Percentiles rank a stretch among this genome's conserved stretches.
Evolutionary conservation across 345 rosid species (phyloP).

Genomic region (Carallia brachiata): DNA sequence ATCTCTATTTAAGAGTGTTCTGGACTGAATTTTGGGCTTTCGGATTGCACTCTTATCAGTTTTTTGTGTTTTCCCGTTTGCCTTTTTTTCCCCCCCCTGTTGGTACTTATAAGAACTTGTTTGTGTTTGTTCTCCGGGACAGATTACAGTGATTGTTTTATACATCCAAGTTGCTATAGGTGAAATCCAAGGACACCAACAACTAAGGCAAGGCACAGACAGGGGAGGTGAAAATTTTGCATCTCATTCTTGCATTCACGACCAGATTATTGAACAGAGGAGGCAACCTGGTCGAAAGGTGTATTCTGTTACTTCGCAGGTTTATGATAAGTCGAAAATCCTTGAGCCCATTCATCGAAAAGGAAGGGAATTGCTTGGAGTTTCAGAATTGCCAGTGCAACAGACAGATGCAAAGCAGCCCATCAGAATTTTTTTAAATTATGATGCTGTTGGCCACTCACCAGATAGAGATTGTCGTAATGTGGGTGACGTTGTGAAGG

Average conservation of each 20-base stretch:
- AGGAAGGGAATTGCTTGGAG: conserved; percentile 80
- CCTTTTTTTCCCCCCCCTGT: neutral
- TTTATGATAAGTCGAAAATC: conserved; percentile 52
- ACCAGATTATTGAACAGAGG: conserved; percentile 85
- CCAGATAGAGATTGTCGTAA: conserved; percentile 79
- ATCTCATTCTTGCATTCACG: conserved; percentile 95
- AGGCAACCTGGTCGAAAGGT: conserved; percentile 78
- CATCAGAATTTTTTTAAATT: conserved; percentile 86
- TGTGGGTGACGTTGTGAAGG: conserved; percentile 92
- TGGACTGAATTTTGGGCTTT: conserved; percentile 1
- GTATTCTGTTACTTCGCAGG: conserved; percentile 84
- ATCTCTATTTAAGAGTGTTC: neutral
- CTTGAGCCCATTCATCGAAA: conserved; percentile 41
- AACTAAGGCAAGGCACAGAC: conserved; percentile 38
- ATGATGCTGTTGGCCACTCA: conserved; percentile 98
- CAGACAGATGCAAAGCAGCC: conserved; percentile 70
- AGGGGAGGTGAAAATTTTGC: conserved; percentile 42
- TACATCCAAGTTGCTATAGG: conserved; percentile 48
- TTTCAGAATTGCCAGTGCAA: conserved; percentile 28
- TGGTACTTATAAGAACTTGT: neutral
- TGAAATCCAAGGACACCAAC: conserved; percentile 30
- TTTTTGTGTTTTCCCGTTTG: neutral
- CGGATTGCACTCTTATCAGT: neutral
- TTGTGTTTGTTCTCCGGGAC: conserved; percentile 21
- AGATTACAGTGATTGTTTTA: conserved; percentile 61